phyloP scores from a whole-genome alignment of 192 early-diverging fungal genomes.

The Umbelopsis ramanniana region DNA sequence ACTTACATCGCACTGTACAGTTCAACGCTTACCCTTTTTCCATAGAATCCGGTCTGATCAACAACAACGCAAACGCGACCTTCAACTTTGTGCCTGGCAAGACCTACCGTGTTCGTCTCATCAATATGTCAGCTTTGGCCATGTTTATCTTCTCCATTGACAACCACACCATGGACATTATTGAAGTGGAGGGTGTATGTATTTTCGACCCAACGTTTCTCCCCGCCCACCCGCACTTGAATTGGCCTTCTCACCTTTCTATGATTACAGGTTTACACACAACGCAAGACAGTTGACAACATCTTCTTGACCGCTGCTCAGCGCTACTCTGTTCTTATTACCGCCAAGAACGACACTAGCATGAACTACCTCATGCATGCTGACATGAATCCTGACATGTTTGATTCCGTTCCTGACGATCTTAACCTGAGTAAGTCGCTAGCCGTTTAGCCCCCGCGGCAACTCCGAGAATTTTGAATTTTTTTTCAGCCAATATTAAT shows the following conservation, averaged over 20 bases:
- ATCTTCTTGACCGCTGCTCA: conserved; percentile 74
- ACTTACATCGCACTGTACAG: too few relatives aligned
- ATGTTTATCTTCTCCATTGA: conserved; percentile 71
- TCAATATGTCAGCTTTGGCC: conserved; percentile 74
- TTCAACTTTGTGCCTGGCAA: conserved; percentile 68
- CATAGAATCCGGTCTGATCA: conserved; percentile 60
- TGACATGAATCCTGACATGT: conserved; percentile 79
- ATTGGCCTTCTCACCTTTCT: neutral
- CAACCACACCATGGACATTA: conserved; percentile 66
- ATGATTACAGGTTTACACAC: conserved; percentile 46
- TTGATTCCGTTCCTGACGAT: conserved; percentile 63
- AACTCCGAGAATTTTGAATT: too few relatives aligned
- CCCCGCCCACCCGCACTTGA: neutral
- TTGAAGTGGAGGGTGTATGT: conserved; percentile 72
- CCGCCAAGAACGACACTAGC: conserved; percentile 61
- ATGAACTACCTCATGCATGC: conserved; percentile 76
- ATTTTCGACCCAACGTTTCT: neutral
- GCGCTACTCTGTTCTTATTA: conserved; percentile 81
- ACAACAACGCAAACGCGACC: conserved; percentile 42
- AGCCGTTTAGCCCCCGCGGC: neutral
- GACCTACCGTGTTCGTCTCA: conserved; percentile 77
- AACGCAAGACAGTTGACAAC: conserved; percentile 56
- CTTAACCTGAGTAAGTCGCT: conserved; percentile 53
- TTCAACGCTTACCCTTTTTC: neutral
- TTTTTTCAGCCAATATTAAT: conserved; percentile 12